Base-by-base conservation (phyloP, 805 yeast genomes). In the Deakozyma indianensis region DNA sequence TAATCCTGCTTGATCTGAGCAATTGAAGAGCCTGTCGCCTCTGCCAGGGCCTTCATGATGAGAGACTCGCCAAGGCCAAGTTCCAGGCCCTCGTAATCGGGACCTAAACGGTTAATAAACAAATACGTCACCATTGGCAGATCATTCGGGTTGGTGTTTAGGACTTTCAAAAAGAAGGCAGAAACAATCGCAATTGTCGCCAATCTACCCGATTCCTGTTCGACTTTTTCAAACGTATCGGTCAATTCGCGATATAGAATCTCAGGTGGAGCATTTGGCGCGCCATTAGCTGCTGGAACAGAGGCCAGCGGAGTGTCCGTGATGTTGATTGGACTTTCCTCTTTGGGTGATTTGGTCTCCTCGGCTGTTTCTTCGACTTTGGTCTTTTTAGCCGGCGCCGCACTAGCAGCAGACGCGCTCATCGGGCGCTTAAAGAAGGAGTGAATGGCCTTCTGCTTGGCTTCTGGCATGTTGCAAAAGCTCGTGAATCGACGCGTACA, bases 81-180 rank as follows among this genome's bases (percentile, higher is more conserved):
- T 57, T 92, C 98, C 47, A 90, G 66, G 24, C 94, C 96, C 58
- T 86, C 95, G 58, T 92, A 92, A 60, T 92, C 98, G 0, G 98
- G 98, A 0, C 96, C 96, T 7, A 88, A 65, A 49, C 90, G 68
- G 59, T 90, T 90, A 58, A 90, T 87, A 63, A 83, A 83, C 16
- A 92, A 70, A 55, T 90, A 92, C 1, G 88, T 82, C 1, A 85
- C 78, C 46, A 75, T 77, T 4, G 84, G 70, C 45, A 92, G 63
- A 41, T 73, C 75, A 2, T 60, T 51, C 2, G 78, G 75, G 41
- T 75, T 69, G 41, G 72, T 67, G 23, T 70, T 60, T 45, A 92
- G 65, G 0, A 86, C 78, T 38, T 75, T 73, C 11, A 72, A 62
- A 58, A 83, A 83, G 59, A 88, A 82, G 42, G 77, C 79, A 0